A percentile compares a stretch with the other conserved stretches of the same genome.
Evolutionary conservation across 2,329 filamentous ascomycete genomes (phyloP).

Genomic region (Alternaria postmessia): DNA sequence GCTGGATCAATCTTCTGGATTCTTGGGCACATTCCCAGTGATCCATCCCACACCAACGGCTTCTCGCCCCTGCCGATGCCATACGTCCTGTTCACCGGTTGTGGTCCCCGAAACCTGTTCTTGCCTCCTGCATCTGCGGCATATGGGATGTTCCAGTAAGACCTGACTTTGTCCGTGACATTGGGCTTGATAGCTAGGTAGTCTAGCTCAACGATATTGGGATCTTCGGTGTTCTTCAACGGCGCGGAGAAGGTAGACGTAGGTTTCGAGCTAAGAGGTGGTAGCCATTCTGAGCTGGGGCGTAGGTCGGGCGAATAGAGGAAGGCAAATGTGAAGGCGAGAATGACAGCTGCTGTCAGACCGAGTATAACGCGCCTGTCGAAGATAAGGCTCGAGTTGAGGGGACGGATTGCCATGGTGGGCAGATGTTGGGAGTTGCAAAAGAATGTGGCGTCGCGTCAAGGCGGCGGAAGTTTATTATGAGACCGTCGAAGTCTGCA

Average conservation of each 20-base stretch:
- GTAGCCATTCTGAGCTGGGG: constrained; percentile 38
- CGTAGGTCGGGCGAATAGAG: constrained; percentile 37
- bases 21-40: constrained; percentile 44
- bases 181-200: constrained; percentile 42
- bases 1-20: constrained; percentile 45
- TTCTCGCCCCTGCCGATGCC: constrained; percentile 30
- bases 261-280: constrained; percentile 32
- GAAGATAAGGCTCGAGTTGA: constrained; percentile 38
- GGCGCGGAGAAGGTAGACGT: constrained; percentile 31
- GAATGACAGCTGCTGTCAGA: constrained; percentile 29
- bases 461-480: constrained; percentile 1
- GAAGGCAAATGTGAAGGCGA: constrained; percentile 37
- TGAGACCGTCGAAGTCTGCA: constrained; percentile 17
- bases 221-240: constrained; percentile 35
- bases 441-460: constrained; percentile 17
- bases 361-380: constrained; percentile 36
- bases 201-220: constrained; percentile 42
- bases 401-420: constrained; percentile 31
- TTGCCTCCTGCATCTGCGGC: constrained; percentile 39
- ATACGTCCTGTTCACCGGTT: constrained; percentile 40
- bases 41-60: constrained; percentile 40
- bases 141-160: constrained; percentile 47
- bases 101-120: constrained; percentile 44
- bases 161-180: constrained; percentile 37
- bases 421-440: constrained; percentile 1